phyloP scores from a whole-genome alignment of 345 rosid species.

The Hypericum perforatum region DNA sequence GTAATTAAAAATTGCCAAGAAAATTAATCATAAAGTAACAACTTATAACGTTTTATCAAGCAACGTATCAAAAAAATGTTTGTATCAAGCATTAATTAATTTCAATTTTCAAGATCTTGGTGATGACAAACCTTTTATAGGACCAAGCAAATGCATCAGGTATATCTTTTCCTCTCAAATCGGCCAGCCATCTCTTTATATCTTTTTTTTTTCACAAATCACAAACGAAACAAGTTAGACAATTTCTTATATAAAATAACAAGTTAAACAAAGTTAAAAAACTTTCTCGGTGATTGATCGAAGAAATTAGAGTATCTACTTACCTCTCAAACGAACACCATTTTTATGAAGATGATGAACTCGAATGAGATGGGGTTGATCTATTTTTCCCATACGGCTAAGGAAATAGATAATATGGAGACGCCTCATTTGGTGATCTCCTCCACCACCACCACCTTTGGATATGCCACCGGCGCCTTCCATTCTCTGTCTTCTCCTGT shows the following conservation, averaged over 20 bases:
- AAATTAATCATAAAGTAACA: background rate
- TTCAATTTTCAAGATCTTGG: no score
- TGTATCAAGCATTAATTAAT: background rate
- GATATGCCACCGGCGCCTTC: no score
- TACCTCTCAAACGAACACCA: constrained; percentile 64
- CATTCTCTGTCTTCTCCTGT: no score
- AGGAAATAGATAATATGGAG: constrained; percentile 63
- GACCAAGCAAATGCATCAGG: constrained; percentile 65
- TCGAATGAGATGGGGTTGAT: constrained; percentile 76
- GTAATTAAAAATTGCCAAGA: no score
- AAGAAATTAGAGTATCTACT: background rate
- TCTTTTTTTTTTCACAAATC: constrained; percentile 21
- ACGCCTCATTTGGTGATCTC: constrained; percentile 37
- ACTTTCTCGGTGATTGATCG: no score
- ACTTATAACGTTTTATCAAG: background rate
- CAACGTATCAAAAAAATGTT: background rate
- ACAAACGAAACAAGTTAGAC: background rate
- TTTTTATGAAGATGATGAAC: constrained; percentile 35
- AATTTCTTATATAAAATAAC: background rate
- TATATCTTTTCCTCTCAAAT: constrained; percentile 61
- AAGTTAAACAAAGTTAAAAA: background rate
- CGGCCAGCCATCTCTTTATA: constrained; percentile 62
- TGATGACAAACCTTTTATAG: constrained; percentile 42
- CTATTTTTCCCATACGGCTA: constrained; percentile 37
- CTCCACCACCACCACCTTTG: constrained; percentile 8